phyloP scores from a whole-genome alignment of 2,329 filamentous ascomycete species.

The Fusarium austroafricanum region DNA sequence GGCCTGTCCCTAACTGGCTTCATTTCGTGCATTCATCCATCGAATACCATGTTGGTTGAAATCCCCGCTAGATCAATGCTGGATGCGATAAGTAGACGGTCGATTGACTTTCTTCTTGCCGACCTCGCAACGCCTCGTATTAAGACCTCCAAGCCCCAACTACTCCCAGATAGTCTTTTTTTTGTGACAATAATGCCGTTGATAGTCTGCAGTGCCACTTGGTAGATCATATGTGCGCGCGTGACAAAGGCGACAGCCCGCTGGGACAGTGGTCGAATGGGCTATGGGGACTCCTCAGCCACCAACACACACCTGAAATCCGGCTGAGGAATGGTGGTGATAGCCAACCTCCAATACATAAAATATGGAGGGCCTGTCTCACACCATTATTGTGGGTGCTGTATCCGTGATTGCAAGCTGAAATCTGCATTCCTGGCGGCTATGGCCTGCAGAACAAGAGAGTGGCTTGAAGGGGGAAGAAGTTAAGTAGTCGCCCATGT shows the following conservation, averaged over 20 bases:
- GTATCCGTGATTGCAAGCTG: background rate
- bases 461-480: constrained; percentile 5
- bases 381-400: background rate
- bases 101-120: background rate
- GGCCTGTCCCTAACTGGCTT: background rate
- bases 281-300: background rate
- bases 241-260: background rate
- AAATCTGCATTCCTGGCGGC: background rate
- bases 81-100: too few species aligned
- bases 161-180: background rate
- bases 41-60: background rate
- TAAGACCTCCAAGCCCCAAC: background rate
- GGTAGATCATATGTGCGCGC: background rate
- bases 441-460: background rate
- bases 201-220: background rate
- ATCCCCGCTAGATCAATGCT: background rate
- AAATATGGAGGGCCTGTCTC: background rate
- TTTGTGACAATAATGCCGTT: background rate
- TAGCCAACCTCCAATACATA: background rate
- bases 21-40: background rate
- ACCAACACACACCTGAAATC: constrained; percentile 4
- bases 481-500: constrained; percentile 12
- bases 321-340: background rate
- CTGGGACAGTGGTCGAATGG: background rate
- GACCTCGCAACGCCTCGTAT: background rate